These are phyloP conservation scores for Epichloe sibirici DNA, from an alignment of 2,329 filamentous ascomycete genomes.

Conservation along the genomic window DNA sequence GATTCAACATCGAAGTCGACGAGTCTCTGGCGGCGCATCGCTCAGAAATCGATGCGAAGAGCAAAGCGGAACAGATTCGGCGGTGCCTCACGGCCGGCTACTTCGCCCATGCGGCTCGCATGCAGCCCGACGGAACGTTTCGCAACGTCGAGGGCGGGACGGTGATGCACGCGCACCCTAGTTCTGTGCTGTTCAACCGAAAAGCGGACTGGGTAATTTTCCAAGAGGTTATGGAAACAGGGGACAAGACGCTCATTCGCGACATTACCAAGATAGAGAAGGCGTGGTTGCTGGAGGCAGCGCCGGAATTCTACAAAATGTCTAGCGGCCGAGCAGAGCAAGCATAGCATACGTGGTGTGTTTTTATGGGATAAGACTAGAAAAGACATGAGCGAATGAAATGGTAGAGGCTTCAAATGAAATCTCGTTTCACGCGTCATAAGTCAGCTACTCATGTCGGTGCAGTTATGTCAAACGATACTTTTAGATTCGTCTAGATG, in stretches of 20 bases:
- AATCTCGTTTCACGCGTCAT: too few relatives aligned
- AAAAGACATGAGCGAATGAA: not conserved
- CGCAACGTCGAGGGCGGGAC: constrained; percentile 70
- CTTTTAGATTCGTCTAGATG: too few relatives aligned
- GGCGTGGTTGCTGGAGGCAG: constrained; percentile 83
- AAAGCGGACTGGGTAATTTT: constrained; percentile 97
- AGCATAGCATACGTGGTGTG: too few relatives aligned
- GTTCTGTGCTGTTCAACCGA: constrained; percentile 86
- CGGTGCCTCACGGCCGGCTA: constrained; percentile 81
- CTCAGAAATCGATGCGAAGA: constrained; percentile 16
- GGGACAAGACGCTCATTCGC: constrained; percentile 77
- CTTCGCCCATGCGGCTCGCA: constrained; percentile 85
- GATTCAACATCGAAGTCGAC: constrained; percentile 61
- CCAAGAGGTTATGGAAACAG: constrained; percentile 82
- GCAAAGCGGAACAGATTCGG: constrained; percentile 59
- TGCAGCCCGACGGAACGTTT: constrained; percentile 89
- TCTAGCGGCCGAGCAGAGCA: constrained; percentile 19
- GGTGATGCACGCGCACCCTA: constrained; percentile 77
- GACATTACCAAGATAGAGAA: constrained; percentile 92
- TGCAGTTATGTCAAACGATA: too few relatives aligned
- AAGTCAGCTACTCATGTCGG: too few relatives aligned
- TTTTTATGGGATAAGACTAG: not conserved
- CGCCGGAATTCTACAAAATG: constrained; percentile 67
- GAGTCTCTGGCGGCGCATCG: constrained; percentile 40
- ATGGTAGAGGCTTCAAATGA: too few relatives aligned